Base-by-base conservation (phyloP, 2,329 filamentous ascomycete genomes). In the Gaeumannomyces sp. region DNA sequence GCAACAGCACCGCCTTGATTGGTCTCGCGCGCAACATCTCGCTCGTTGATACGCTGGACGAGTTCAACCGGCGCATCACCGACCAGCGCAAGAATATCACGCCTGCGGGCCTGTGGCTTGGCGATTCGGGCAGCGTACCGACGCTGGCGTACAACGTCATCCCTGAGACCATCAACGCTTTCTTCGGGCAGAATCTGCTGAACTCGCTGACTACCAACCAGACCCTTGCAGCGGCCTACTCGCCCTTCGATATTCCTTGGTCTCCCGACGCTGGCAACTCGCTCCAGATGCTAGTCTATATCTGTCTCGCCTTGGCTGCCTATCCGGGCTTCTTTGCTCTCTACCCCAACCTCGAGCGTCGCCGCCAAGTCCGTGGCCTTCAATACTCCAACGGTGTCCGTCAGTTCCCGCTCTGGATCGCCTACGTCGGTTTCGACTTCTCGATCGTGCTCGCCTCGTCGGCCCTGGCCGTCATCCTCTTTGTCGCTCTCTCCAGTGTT, bases 341-440 rank as follows among this genome's bases (percentile, higher is more conserved):
- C 5, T 97, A 97, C 72, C 91, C 92, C 0, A 96, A 92, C n/a
- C 80, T 90, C 33, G 93, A 97, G 75, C 84, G 92, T 31, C 80
- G 92, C 14, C 81, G 87, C 62, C 90, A 92, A 68, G 91, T 97
- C 29, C 86, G 93, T 63, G 90, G 90, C 22, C 80, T 97, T 35
- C 89, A 97, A 75, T 97, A 96, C 76, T 96, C 91, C 64, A 97
- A 97, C 72, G 93, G 93, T 60, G 92, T 97, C 33, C 83, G 91
- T 16, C 89, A 91, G 0, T 80, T 91, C 11, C 92, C 93, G 0
- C 80, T 97, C 1, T 97, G 94, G 93, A 76, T 91, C 6, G 91
- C 93, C 1, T 96, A 97, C 72, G 81, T 90, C 0, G 72, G 81
- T 0, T 96, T 97, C 72, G 93, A 97, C 76, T 92, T 93, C 68